Percentiles rank a stretch among this genome's conserved stretches.
phyloP scores from a whole-genome alignment of 2,329 filamentous ascomycete species.

The Sporothrix protearum region DNA sequence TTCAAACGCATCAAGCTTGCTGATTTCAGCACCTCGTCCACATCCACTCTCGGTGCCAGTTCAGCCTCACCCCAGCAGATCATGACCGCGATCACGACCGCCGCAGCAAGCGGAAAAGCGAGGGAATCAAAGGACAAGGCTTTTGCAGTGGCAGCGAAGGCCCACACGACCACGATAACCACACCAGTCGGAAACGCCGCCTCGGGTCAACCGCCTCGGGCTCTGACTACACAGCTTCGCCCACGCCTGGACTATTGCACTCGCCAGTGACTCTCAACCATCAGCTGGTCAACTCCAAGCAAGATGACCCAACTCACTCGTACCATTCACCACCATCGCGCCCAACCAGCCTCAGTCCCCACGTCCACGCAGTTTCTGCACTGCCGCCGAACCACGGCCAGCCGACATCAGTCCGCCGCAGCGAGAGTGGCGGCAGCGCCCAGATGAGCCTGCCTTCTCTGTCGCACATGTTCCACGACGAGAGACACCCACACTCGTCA shows the following conservation, averaged over 20 bases:
- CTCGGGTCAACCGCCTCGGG: constrained; percentile 48
- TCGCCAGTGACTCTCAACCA: constrained; percentile 40
- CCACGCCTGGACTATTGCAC: constrained; percentile 37
- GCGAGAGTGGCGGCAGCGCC: constrained; percentile 27
- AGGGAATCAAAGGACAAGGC: constrained; percentile 33
- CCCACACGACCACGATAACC: constrained; percentile 27
- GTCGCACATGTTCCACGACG: constrained; percentile 48
- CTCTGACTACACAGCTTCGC: constrained; percentile 43
- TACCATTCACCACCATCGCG: constrained; percentile 33
- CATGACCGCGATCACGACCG: constrained; percentile 39
- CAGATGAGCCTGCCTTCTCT: constrained; percentile 45
- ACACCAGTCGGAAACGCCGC: constrained; percentile 42
- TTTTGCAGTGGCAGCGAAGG: constrained; percentile 50
- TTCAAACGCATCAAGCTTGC: constrained; percentile 49
- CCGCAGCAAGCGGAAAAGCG: neutral
- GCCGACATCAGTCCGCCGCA: constrained; percentile 19
- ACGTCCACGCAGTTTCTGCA: constrained; percentile 24
- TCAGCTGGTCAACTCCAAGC: constrained; percentile 36
- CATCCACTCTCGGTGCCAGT: constrained; percentile 27
- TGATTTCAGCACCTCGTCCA: constrained; percentile 35
- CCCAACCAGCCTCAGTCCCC: constrained; percentile 30
- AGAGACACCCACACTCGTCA: constrained; percentile 34
- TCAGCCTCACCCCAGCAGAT: constrained; percentile 36
- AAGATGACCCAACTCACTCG: constrained; percentile 22
- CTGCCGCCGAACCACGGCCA: constrained; percentile 11